A percentile compares a stretch with the other conserved stretches of the same genome.
These are phyloP conservation scores for Dactylellina haptotyla DNA, from an alignment of 2,329 filamentous ascomycete species.

Conservation along the genomic window DNA sequence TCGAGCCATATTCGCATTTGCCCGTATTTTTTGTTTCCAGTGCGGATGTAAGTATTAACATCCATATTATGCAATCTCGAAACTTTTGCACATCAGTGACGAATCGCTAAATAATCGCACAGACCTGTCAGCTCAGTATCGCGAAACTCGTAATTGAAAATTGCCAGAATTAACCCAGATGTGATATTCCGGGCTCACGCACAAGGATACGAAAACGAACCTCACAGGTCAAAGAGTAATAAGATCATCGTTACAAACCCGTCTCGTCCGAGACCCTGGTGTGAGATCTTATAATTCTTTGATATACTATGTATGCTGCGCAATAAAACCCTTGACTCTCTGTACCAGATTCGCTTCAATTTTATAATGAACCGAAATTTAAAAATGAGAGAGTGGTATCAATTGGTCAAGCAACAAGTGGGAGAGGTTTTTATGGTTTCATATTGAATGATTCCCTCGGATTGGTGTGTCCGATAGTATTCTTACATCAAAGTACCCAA, in stretches of 20 bases:
- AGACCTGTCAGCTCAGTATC: constrained; percentile 38
- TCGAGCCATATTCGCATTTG: constrained; percentile 25
- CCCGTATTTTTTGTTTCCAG: constrained; percentile 18
- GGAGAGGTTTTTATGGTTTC: not conserved
- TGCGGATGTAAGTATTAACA: constrained; percentile 3
- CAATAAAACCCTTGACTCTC: constrained; percentile 14
- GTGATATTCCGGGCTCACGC: not conserved
- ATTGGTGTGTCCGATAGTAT: constrained; percentile 10
- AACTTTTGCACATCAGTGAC: constrained; percentile 7
- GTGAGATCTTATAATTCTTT: constrained; percentile 33
- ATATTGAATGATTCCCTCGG: not conserved
- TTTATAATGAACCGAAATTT: constrained; percentile 54
- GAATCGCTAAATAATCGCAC: constrained; percentile 28
- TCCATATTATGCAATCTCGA: constrained; percentile 12
- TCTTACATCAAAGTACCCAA: constrained; percentile 1
- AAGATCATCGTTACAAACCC: constrained; percentile 13
- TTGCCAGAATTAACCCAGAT: constrained; percentile 31
- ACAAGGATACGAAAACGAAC: not conserved
- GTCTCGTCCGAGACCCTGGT: constrained; percentile 31
- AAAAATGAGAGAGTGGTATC: constrained; percentile 38
- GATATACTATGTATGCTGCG: constrained; percentile 10
- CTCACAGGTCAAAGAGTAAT: constrained; percentile 6
- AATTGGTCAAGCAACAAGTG: constrained; percentile 14
- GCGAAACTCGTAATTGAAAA: constrained; percentile 33
- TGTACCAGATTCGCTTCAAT: constrained; percentile 45